Conservation (phyloP, 2,329 filamentous ascomycete genomes). For the Cadophora sp. region DNA sequence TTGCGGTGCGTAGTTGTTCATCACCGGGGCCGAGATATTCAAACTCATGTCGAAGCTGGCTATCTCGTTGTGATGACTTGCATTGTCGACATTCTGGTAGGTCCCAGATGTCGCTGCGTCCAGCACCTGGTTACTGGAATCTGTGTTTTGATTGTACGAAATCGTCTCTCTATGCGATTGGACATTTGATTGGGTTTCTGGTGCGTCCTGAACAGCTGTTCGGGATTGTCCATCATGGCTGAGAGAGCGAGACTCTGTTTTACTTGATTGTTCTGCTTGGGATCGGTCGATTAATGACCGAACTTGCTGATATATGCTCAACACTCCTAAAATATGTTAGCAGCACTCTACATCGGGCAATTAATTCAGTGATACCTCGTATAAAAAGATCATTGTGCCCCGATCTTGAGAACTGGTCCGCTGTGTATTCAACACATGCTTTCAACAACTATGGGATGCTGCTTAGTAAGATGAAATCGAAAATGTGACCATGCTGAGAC, state of each 20-base stretch:
- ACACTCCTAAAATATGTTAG: neutral
- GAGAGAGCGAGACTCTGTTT: neutral
- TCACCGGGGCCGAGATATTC: neutral
- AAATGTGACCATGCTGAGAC: neutral
- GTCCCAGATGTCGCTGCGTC: neutral
- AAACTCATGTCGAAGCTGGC: neutral
- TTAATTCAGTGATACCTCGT: neutral
- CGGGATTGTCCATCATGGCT: neutral
- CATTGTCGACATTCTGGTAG: neutral
- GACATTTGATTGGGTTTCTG: neutral
- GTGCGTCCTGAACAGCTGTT: neutral
- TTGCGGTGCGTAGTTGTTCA: neutral
- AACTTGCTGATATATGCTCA: slow-evolving; percentile 8
- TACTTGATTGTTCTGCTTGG: neutral
- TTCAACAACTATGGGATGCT: neutral
- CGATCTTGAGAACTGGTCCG: slow-evolving; percentile 3
- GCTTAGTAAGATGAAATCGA: neutral
- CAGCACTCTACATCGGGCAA: neutral
- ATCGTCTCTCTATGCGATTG: neutral
- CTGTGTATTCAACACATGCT: slow-evolving; percentile 11
- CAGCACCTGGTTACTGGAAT: neutral
- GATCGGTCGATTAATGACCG: neutral
- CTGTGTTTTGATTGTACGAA: neutral
- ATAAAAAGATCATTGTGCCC: slow-evolving; percentile 1
- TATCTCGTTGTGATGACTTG: neutral